These are phyloP conservation scores for Citrullus mucosospermus DNA, from an alignment of 306 rosid species.

Conservation along the genomic window DNA sequence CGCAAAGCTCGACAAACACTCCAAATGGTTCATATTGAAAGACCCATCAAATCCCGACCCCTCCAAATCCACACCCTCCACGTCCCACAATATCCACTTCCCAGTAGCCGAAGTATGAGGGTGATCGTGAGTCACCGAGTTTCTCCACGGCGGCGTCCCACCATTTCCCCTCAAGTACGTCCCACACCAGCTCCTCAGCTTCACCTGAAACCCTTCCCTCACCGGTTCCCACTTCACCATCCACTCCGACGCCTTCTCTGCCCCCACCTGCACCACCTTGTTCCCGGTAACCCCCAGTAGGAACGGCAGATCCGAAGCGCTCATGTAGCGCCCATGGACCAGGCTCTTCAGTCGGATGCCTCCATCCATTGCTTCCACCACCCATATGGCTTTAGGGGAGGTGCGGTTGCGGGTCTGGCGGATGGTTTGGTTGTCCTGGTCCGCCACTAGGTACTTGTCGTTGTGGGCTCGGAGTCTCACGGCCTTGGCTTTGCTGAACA, in stretches of 20 bases:
- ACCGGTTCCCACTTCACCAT: conserved; percentile 63
- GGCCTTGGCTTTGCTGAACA: conserved; percentile 32
- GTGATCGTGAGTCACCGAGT: conserved; percentile 53
- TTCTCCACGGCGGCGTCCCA: conserved; percentile 81
- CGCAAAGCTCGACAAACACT: conserved; percentile 17
- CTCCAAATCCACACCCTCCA: conserved; percentile 19
- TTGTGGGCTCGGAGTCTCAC: conserved; percentile 62
- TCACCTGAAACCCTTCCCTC: conserved; percentile 63
- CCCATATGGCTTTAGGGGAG: conserved; percentile 40
- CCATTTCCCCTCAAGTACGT: conserved; percentile 69
- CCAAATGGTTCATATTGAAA: background rate
- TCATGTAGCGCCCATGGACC: conserved; percentile 39
- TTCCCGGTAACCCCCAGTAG: conserved; percentile 57
- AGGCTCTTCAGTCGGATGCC: conserved; percentile 44
- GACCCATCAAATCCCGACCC: conserved; percentile 14
- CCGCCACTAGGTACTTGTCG: conserved; percentile 56
- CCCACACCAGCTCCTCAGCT: conserved; percentile 53
- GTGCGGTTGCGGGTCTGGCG: conserved; percentile 49
- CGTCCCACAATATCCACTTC: conserved; percentile 68
- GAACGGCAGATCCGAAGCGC: conserved; percentile 37
- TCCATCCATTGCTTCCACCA: conserved; percentile 33
- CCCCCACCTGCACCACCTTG: conserved; percentile 22
- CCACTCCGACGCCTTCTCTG: conserved; percentile 10
- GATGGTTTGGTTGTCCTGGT: conserved; percentile 25
- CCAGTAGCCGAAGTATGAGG: conserved; percentile 27